Percentiles rank a stretch among this genome's conserved stretches.
These are phyloP conservation scores for Ambrosia trifida DNA, from an alignment of 129 eudicot species.

Conservation along the genomic window DNA sequence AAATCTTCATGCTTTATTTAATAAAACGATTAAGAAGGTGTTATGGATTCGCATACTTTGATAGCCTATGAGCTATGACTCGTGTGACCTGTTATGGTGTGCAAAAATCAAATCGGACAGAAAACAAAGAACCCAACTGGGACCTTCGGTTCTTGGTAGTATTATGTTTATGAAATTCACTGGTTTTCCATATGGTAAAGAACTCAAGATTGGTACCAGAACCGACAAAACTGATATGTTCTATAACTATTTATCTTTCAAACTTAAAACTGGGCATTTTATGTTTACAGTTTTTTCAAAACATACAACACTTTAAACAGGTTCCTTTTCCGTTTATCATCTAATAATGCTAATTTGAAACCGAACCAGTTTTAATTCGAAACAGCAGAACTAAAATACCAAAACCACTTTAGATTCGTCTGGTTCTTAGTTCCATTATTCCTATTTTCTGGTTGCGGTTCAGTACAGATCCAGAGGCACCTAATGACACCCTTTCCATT, in stretches of 20 bases:
- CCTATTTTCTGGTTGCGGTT: neutral
- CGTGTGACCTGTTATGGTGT: no score
- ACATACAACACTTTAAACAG: neutral
- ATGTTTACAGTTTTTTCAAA: no score
- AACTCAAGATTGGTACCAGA: no score
- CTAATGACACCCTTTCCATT: neutral
- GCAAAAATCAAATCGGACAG: no score
- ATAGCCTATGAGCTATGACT: no score
- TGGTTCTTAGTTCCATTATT: neutral
- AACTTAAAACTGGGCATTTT: no score
- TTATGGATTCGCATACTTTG: neutral
- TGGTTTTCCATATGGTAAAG: no score
- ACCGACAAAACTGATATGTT: no score
- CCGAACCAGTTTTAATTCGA: neutral
- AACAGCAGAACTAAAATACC: neutral
- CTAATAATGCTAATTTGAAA: neutral
- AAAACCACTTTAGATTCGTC: neutral
- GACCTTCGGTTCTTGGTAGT: no score
- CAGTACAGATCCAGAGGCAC: neutral
- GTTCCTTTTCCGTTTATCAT: neutral
- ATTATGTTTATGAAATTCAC: no score
- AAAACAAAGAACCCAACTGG: no score
- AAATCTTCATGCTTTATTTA: neutral
- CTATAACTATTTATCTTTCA: no score
- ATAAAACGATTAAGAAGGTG: neutral